These are phyloP conservation scores for Mortierella sp. DNA, from an alignment of 371 early-diverging fungal genomes.

Conservation along the genomic window DNA sequence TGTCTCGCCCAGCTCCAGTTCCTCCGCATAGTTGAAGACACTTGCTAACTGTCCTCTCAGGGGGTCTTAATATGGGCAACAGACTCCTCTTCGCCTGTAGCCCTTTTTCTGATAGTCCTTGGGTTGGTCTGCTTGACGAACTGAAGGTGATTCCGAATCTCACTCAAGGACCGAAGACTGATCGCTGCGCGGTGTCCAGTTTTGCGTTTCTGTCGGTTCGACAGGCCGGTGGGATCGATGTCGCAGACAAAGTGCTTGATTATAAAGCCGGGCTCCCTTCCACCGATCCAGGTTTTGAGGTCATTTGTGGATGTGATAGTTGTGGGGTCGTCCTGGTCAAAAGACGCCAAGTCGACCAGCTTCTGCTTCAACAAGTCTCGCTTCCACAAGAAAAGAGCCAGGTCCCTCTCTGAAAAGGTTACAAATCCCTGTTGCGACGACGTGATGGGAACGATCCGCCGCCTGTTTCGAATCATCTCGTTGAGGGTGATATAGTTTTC, in stretches of 20 bases:
- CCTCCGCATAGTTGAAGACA: too few species aligned
- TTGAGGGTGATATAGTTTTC: neutral
- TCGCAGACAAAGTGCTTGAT: neutral
- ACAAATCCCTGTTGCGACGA: slow-evolving; percentile 1
- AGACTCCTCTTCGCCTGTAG: too few species aligned
- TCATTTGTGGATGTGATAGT: neutral
- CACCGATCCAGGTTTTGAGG: neutral
- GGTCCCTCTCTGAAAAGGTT: neutral
- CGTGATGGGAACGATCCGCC: neutral
- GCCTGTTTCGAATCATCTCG: neutral
- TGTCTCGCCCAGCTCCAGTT: too few species aligned
- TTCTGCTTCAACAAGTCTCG: neutral
- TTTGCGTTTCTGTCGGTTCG: neutral
- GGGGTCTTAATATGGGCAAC: too few species aligned
- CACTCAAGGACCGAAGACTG: neutral
- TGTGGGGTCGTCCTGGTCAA: neutral
- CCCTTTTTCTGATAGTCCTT: neutral
- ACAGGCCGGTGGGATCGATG: neutral
- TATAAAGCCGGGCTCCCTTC: neutral
- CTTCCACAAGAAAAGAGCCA: neutral
- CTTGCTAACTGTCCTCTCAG: too few species aligned
- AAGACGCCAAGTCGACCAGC: neutral
- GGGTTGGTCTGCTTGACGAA: neutral
- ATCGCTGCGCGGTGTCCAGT: neutral
- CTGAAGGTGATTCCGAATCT: neutral